Base-by-base conservation (phyloP, 2,329 filamentous ascomycete species). In the Bipolaris zeicola region DNA sequence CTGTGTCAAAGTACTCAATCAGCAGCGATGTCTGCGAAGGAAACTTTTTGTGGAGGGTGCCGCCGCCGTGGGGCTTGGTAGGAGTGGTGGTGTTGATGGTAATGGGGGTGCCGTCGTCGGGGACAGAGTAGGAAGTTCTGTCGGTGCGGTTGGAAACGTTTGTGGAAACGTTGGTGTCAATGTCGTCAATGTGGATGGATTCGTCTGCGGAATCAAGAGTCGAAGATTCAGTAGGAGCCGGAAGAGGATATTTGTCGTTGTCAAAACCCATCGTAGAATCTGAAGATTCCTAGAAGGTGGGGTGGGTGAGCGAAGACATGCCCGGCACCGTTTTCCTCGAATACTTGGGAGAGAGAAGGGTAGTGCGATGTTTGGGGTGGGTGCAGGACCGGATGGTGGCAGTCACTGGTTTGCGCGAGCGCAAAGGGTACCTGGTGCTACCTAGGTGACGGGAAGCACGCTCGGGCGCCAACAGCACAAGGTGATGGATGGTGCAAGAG, bases 1-100 rank as follows among this genome's bases (percentile, higher is more conserved):
- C 87, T 65, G 87, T 90, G 78, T 96, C 93, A 71, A 96, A 97
- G 77, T 96, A 96, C 79, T 97, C 93, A 70, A 97, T 97, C 68
- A 97, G 82, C 64, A 97, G 83, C 54, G 91, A 96, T 36, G 93
- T 96, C 79, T 96, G 92, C 43, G 91, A 96, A 71, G 80, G 77
- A 74, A 77, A 82, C 77, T 81, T 81, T 55, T 84, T 78, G 76
- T 75, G 63, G 78, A 83, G 44, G 42, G 41, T 36, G 46, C 45
- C 58, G 78, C 73, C 83, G 74, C 86, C 88, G 67, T 78, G 87
- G 85, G 77, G 90, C 57, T 72, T 72, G 82, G 71, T 86, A 41
- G 94, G 90, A 53, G 71, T 71, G 82, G 71, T 86, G 42, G 94
- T 96, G 73, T 89, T 88, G 75, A 99, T 96, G 58, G 92, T 98